Conservation (phyloP, 1,284 basidiomycete genomes). For the Apiotrichum akiyoshidainum region DNA sequence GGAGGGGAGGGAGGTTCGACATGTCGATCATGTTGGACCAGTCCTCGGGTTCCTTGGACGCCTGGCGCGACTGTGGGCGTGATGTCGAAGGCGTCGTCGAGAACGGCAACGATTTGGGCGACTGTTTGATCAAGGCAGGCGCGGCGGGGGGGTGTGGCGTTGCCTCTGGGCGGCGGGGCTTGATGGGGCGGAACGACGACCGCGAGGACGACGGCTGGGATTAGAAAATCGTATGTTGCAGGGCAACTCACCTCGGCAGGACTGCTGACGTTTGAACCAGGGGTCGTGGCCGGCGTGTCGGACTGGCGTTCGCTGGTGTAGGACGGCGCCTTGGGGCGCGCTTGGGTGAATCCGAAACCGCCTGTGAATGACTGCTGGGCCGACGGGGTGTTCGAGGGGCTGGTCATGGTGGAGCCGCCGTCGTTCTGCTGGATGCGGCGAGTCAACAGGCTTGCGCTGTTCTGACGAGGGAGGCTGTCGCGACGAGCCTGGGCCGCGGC, state of each 20-base stretch:
- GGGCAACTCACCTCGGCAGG: constrained; percentile 30
- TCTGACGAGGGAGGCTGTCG: background rate
- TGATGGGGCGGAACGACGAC: constrained; percentile 22
- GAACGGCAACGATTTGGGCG: constrained; percentile 1
- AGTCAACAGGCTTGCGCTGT: constrained; percentile 29
- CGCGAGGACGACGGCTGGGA: constrained; percentile 8
- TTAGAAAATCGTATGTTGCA: background rate
- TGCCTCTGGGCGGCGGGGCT: constrained; percentile 25
- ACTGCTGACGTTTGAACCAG: constrained; percentile 34
- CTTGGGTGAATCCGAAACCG: constrained; percentile 1
- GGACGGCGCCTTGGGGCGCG: background rate
- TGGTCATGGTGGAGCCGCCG: constrained; percentile 2
- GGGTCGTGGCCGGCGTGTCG: constrained; percentile 38
- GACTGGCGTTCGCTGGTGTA: background rate
- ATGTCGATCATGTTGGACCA: constrained; percentile 11
- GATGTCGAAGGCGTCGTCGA: background rate
- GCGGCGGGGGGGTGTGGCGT: constrained; percentile 25
- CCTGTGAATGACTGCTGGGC: constrained; percentile 2
- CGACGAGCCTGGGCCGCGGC: background rate
- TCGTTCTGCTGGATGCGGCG: constrained; percentile 30
- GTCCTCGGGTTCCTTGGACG: constrained; percentile 18
- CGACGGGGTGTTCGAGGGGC: background rate
- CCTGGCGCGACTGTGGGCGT: constrained; percentile 11
- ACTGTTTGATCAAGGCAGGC: constrained; percentile 9
- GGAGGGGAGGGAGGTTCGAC: constrained; percentile 41